Evolutionary conservation across 768 basidiomycete species (phyloP).

Genomic region (Lentinula aciculospora): DNA sequence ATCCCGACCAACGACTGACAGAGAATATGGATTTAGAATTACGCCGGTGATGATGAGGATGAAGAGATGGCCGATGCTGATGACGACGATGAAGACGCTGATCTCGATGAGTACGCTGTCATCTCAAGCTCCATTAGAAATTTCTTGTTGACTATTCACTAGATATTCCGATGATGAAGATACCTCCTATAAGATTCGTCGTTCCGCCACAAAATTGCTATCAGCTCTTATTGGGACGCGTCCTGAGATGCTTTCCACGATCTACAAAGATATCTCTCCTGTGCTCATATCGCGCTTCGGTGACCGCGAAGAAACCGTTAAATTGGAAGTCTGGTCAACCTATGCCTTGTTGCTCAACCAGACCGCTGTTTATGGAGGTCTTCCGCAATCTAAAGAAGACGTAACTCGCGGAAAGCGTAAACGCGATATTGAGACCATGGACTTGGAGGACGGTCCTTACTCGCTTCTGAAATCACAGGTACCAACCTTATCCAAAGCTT

Average conservation of each 20-base stretch:
- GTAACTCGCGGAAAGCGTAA: slow-evolving; percentile 65
- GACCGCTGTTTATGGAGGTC: slow-evolving; percentile 73
- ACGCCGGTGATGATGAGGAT: slow-evolving; percentile 43
- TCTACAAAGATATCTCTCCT: slow-evolving; percentile 85
- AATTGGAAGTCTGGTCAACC: slow-evolving; percentile 87
- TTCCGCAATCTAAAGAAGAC: slow-evolving; percentile 46
- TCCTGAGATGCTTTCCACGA: slow-evolving; percentile 72
- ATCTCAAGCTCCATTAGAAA: neutral
- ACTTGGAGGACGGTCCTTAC: slow-evolving; percentile 72
- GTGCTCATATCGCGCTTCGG: slow-evolving; percentile 87
- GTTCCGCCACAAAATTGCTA: slow-evolving; percentile 88
- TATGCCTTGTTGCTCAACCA: slow-evolving; percentile 80
- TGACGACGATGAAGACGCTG: slow-evolving; percentile 74
- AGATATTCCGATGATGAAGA: slow-evolving; percentile 99
- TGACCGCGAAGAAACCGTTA: slow-evolving; percentile 93
- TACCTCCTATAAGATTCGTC: slow-evolving; percentile 94
- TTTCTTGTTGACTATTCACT: slow-evolving; percentile 6
- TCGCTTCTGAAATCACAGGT: slow-evolving; percentile 71
- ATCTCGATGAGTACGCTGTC: slow-evolving; percentile 64
- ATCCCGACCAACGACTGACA: neutral
- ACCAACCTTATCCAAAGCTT: slow-evolving; percentile 69
- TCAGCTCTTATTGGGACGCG: slow-evolving; percentile 83
- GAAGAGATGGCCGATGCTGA: slow-evolving; percentile 64
- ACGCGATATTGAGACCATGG: slow-evolving; percentile 68
- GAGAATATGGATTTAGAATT: slow-evolving; percentile 35